phyloP scores from a whole-genome alignment of 768 basidiomycete species.

The Russula olivacea region DNA sequence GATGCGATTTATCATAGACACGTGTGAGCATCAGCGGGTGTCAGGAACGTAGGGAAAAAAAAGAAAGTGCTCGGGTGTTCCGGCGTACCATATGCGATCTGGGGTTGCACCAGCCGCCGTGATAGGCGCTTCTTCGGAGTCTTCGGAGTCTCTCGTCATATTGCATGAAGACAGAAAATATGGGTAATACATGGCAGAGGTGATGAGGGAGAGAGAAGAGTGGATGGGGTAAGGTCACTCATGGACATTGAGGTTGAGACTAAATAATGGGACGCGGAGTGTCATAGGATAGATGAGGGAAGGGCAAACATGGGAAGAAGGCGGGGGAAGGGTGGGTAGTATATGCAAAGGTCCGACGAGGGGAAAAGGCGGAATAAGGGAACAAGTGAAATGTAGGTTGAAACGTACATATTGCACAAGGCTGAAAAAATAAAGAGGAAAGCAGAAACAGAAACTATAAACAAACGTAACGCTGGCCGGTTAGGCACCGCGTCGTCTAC shows the following conservation, averaged over 20 bases:
- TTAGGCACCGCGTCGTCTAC: conserved; percentile 8
- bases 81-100: background rate
- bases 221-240: background rate
- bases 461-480: background rate
- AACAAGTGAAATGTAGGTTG: conserved; percentile 1
- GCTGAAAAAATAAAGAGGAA: background rate
- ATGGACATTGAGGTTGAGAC: background rate
- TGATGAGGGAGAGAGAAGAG: background rate
- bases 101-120: background rate
- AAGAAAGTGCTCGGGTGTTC: background rate
- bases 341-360: background rate
- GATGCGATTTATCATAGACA: background rate
- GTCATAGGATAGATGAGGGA: background rate
- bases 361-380: background rate
- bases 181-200: conserved; percentile 6
- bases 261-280: background rate
- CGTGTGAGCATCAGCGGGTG: background rate
- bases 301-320: background rate
- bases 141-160: conserved; percentile 3
- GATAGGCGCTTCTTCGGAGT: background rate
- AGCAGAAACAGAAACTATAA: background rate
- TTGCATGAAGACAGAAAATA: background rate
- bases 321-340: background rate
- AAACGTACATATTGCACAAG: conserved; percentile 9
- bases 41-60: background rate